Base-by-base conservation (phyloP, 176 grass and related monocot species). In the Rhynchospora pubera region DNA sequence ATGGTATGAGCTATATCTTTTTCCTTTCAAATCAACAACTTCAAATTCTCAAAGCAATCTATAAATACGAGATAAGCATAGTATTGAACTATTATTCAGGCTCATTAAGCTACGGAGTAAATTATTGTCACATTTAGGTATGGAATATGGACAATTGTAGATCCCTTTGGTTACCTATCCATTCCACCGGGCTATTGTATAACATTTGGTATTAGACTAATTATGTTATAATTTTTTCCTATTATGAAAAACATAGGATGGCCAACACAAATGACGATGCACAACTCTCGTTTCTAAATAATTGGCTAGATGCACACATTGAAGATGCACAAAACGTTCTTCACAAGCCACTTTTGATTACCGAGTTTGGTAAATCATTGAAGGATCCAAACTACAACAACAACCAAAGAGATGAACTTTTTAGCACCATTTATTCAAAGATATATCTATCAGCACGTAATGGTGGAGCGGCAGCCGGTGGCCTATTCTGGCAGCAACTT, bases 401-500 rank as follows among this genome's bases (percentile, higher is more conserved):
- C 64, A 84, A 21, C 16, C 60, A 86, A 86, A 85, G 97, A 52
- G 93, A 99, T 83, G 81, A 63, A 13, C 63, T 93, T 66, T 99
- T 91, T 82, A 84, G 65, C 23, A 3, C 66, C 5, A 91, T 99
- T 65, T 99, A 90, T 80, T 81, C 82, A 43, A 96, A 89, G 77
- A 88, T 96, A 19, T 96, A 96, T 75, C 6, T 28, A 11, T 99
- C 97, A 19, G 97, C 97, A 44, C 77, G 89, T 1, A 57, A 51
- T 1, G 97, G 91, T 0, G 93, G 91, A 0, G 76, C 89, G 0
- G 72, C 89, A 0, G 97, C 85, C 2, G 97, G 97, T 2, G 89
- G 87, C 18, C 83, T 93, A 6, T 99, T 99, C 87, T 99, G 97
- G 93, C 97, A 99, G 78, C 91, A 96, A 12, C 15, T 99, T 18